Base-by-base conservation (phyloP, 108 stramenopile genomes). In the Fragilaria radians region DNA sequence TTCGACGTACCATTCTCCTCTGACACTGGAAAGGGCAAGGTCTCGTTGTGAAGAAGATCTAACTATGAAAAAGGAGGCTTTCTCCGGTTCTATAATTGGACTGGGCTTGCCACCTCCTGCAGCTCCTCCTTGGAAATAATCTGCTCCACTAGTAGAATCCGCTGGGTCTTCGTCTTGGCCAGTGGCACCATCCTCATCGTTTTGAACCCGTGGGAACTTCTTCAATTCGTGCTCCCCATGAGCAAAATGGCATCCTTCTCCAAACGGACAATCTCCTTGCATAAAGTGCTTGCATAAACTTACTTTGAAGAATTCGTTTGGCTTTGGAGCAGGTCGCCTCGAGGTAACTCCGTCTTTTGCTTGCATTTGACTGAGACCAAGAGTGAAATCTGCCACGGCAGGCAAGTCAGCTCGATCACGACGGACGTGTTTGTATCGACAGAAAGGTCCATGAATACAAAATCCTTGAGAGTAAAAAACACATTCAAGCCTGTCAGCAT, bases 381-480 rank as follows among this genome's bases (percentile, higher is more conserved):
- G 62, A 25, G 89, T 86, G 59, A 94, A 94, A 63, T 94, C 87
- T 1, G 88, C 86, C 54, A 94, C 89, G 29, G 61, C 47, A 0
- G 93, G 89, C 29, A 86, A 56, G 65, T 94, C 89, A 19, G 66
- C 63, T 28, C 86, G 61, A 18, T 86, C 86, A 29, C 81, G 61
- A 56, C 81, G 68, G 7, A 82, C 74, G 54, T 90, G 92, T 71
- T 88, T 87, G 70, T 94, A 96, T 22, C 93, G 77, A 79, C 95
- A 96, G 63, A 81, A 85, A 3, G 89, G 89, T 9, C 95, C 95
- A 52, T 94, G 95, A 42, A 93, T 91, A 59, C 95, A 96, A 76
- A 96, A 96, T 29, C 95, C 95, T 68, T 94, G 93, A 55, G 73
- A 72, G 74, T 91, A 96, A 82, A 93, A 94, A 11, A 93, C 93